Evolutionary conservation across 768 basidiomycete species (phyloP).

Genomic region (Zangia roseola): DNA sequence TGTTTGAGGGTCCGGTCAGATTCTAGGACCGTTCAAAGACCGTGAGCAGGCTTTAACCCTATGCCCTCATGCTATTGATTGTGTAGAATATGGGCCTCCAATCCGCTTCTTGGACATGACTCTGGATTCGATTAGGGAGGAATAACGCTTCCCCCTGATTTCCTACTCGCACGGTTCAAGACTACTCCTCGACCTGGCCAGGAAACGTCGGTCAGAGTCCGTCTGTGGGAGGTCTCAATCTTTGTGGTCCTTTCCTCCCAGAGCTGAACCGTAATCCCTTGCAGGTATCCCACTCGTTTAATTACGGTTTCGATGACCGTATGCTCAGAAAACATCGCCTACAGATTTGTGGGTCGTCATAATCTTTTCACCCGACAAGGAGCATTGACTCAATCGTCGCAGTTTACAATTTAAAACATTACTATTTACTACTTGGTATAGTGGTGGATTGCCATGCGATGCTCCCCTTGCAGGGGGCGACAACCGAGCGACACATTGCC

Average conservation of each 20-base stretch:
- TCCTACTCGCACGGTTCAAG: too few relatives aligned
- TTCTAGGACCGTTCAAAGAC: too few relatives aligned
- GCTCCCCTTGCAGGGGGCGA: not conserved
- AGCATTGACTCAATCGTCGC: not conserved
- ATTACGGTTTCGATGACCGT: not conserved
- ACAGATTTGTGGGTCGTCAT: constrained; percentile 2
- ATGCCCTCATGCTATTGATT: too few relatives aligned
- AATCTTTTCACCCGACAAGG: too few relatives aligned
- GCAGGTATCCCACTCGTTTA: too few relatives aligned
- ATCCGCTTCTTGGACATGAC: not conserved
- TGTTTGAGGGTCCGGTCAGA: too few relatives aligned
- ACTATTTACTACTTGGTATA: constrained; percentile 5
- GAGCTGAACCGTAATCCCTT: too few relatives aligned
- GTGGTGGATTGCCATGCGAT: constrained; percentile 9
- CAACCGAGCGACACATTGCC: constrained; percentile 13
- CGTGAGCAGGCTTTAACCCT: too few relatives aligned
- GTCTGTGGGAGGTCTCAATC: too few relatives aligned
- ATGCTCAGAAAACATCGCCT: not conserved
- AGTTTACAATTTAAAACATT: constrained; percentile 1
- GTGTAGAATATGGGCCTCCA: too few relatives aligned
- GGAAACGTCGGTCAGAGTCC: not conserved
- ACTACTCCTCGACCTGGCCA: not conserved
- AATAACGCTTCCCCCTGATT: not conserved
- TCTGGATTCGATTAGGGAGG: not conserved
- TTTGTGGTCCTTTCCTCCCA: not conserved